Evolutionary conservation across 108 stramenopile species (phyloP).

Genomic region (Mayamaea pseudoterrestris): DNA sequence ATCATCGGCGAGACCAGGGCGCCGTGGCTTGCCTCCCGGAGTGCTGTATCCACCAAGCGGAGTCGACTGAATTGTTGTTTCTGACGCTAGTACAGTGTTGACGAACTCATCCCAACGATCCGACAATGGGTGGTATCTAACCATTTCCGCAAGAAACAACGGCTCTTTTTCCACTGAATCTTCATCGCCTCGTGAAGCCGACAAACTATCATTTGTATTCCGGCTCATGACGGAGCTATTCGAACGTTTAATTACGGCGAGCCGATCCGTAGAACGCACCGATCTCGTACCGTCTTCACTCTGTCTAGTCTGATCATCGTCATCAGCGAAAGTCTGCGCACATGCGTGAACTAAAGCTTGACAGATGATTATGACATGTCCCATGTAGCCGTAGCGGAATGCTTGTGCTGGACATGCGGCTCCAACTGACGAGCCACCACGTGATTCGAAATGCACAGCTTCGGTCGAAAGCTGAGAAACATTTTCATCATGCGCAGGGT

Average conservation of each 20-base stretch:
- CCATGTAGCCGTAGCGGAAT: slow-evolving; percentile 83
- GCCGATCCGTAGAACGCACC: too few species aligned
- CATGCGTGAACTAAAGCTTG: slow-evolving; percentile 86
- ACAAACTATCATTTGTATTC: not conserved
- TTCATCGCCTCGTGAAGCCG: not conserved
- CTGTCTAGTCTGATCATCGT: not conserved
- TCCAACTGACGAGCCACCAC: slow-evolving; percentile 5
- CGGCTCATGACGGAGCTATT: not conserved
- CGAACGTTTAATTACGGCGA: not conserved
- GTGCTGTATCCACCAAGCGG: slow-evolving; percentile 62
- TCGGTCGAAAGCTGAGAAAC: slow-evolving; percentile 2
- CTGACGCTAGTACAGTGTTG: slow-evolving; percentile 49
- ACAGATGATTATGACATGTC: slow-evolving; percentile 91
- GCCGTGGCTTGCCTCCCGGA: slow-evolving; percentile 19
- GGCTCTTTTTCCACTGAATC: slow-evolving; percentile 1
- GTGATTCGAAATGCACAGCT: slow-evolving; percentile 1
- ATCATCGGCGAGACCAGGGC: slow-evolving; percentile 41
- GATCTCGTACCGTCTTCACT: not conserved
- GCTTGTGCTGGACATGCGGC: slow-evolving; percentile 13
- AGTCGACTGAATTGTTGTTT: slow-evolving; percentile 71
- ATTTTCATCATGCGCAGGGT: not conserved
- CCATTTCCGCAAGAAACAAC: slow-evolving; percentile 22
- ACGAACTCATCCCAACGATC: slow-evolving; percentile 67
- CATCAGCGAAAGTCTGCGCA: slow-evolving; percentile 13
- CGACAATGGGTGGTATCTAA: slow-evolving; percentile 32